These are phyloP conservation scores for Cladosporium sp. DNA, from an alignment of 2,329 filamentous ascomycete genomes.

Conservation along the genomic window DNA sequence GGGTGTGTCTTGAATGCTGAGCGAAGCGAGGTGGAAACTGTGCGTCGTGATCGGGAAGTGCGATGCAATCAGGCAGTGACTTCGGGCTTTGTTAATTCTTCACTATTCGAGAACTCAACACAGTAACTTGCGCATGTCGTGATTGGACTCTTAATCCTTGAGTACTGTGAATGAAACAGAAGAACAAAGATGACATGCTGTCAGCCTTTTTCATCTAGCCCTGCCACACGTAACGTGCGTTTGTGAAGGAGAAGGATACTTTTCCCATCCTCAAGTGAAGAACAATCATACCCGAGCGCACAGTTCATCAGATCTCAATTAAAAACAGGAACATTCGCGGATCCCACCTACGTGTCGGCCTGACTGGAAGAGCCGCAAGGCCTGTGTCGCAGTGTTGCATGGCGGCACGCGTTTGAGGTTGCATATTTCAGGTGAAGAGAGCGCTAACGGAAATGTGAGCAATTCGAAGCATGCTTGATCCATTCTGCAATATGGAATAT, in stretches of 20 bases:
- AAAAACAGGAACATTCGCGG: background rate
- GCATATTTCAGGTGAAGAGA: background rate
- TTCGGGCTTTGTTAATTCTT: background rate
- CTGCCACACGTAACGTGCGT: no score
- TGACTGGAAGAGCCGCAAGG: background rate
- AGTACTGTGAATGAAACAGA: no score
- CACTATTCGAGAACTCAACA: background rate
- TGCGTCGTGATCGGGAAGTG: background rate
- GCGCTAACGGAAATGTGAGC: fast-evolving
- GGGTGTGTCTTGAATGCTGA: background rate
- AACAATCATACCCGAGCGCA: background rate
- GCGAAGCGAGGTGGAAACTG: background rate
- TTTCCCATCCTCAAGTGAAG: background rate
- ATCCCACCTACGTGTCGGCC: background rate
- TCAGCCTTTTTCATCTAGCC: no score
- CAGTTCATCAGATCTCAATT: background rate
- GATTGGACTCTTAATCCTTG: no score
- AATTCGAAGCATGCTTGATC: background rate
- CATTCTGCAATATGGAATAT: background rate
- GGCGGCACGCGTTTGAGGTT: background rate
- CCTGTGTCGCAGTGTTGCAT: background rate
- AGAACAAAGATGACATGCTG: no score
- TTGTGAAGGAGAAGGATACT: no score
- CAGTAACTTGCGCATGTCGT: background rate
- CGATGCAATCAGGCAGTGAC: background rate